Evolutionary conservation across 345 rosid genomes (phyloP).

Genomic region (Brassica nigra): DNA sequence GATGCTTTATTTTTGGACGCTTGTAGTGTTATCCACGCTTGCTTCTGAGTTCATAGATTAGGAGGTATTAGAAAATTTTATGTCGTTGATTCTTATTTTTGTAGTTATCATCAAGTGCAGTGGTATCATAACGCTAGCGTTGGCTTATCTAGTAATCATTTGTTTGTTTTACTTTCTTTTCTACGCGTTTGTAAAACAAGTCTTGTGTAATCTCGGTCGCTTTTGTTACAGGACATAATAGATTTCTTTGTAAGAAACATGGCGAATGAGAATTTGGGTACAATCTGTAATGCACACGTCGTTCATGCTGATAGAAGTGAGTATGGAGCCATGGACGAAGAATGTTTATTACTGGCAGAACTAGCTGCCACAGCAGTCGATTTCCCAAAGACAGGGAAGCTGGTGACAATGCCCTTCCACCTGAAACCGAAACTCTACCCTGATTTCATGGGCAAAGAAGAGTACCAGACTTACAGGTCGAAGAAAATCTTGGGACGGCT

Average conservation of each 20-base stretch:
- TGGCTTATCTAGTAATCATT: neutral
- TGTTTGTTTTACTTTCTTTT: neutral
- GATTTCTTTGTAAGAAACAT: constrained; percentile 73
- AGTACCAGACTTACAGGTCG: constrained; percentile 68
- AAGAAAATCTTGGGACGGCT: constrained; percentile 77
- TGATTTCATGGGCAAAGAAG: constrained; percentile 90
- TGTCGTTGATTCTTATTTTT: neutral
- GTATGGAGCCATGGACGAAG: constrained; percentile 68
- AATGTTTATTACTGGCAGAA: constrained; percentile 67
- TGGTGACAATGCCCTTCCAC: constrained; percentile 62
- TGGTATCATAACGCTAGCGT: constrained; percentile 17
- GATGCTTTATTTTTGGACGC: neutral
- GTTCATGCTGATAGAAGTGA: constrained; percentile 85
- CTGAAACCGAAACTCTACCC: constrained; percentile 80
- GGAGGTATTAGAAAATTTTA: neutral
- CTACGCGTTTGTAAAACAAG: constrained; percentile 9
- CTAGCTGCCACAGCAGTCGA: constrained; percentile 93
- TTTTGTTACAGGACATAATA: constrained; percentile 63
- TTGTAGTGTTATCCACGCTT: constrained; percentile 15
- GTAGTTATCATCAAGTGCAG: constrained; percentile 2
- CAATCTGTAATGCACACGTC: constrained; percentile 82
- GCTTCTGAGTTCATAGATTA: constrained; percentile 7
- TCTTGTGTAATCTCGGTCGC: neutral
- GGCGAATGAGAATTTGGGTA: constrained; percentile 71
- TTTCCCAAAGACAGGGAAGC: constrained; percentile 86